Evolutionary conservation across 2,329 filamentous ascomycete species (phyloP), one percentile per base, ranked within the genome.

Genomic region (Teratosphaeriaceae sp.): DNA sequence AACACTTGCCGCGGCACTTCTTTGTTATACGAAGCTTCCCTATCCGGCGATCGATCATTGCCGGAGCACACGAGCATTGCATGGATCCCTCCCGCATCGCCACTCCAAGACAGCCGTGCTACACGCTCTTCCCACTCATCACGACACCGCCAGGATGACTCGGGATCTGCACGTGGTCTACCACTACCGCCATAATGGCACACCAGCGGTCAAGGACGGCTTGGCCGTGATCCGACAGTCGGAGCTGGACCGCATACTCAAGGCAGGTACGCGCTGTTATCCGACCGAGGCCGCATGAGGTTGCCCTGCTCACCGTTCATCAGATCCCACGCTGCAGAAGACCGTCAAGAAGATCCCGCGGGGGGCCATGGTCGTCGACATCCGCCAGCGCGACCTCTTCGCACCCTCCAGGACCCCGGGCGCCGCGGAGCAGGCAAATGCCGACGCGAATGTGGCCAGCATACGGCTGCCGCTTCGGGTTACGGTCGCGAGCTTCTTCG

Each of bases 131-230:
- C n/a, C n/a, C n/a, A n/a, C n/a, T n/a, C n/a, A n/a, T n/a, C n/a
- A n/a, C n/a, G n/a, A n/a, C n/a, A n/a, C 16, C 27, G 5, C 22
- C 38, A 27, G 5, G 15, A 48, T 48, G 48, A 31, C 44, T 11
- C 29, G 36, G n/a, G n/a, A n/a, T n/a, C n/a, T n/a, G n/a, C n/a
- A n/a, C 22, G 45, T 58, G 8, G 54, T 58, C 19, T 57, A 58
- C 40, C 51, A 57, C 23, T 42, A 54, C 40, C 49, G 40, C 21
- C 42, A 38, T 24, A 33, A 45, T 13, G 45, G 38, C 35, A 13
- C 31, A 19, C 47, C 52, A 6, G 35, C 47, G 16, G 38, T 55
- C 18, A 27, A 44, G 5, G 34, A 49, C 16, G 45, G 47, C 20
- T 40, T 55, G 11, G 50, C 40, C 8, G 30, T 47, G 7, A 49